A percentile compares a stretch with the other conserved stretches of the same genome.
Evolutionary conservation across 164 flowering plant genomes (phyloP).

Genomic region (Dillenia turbinata): DNA sequence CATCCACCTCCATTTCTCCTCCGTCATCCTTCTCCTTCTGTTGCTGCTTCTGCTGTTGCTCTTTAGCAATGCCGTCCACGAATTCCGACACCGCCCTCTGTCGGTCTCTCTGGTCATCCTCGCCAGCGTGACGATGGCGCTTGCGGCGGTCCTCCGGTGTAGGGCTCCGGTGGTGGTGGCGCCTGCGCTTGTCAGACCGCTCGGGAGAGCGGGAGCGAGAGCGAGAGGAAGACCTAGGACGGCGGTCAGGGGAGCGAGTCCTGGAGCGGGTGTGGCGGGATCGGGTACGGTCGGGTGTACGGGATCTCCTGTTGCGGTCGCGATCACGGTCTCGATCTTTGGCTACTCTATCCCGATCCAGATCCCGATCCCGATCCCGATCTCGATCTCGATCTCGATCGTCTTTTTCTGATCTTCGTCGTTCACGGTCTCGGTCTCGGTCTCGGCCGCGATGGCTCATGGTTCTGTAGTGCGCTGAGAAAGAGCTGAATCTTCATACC

Average conservation of each 20-base stretch:
- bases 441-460: constrained; percentile 17
- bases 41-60: constrained; percentile 31
- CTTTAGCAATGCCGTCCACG: constrained; percentile 51
- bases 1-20: constrained; percentile 26
- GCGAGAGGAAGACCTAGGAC: constrained; percentile 33
- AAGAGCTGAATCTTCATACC: too few relatives aligned
- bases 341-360: constrained; percentile 9
- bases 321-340: constrained; percentile 34
- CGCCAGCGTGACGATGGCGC: constrained; percentile 26
- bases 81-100: constrained; percentile 36
- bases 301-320: constrained; percentile 38
- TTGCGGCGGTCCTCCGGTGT: constrained; percentile 40
- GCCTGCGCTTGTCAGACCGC: constrained; percentile 33
- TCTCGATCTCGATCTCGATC: constrained; percentile 18
- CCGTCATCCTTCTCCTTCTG: constrained; percentile 10
- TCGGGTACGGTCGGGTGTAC: constrained; percentile 47
- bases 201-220: constrained; percentile 43
- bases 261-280: constrained; percentile 38
- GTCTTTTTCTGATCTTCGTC: constrained; percentile 22
- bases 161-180: constrained; percentile 41
- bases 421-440: constrained; percentile 18
- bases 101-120: constrained; percentile 26
- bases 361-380: neutral
- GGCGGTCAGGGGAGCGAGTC: constrained; percentile 31
- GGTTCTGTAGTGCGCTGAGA: too few relatives aligned